Conservation (phyloP, 177 flowering plant genomes). For the Tripterygium wilfordii region DNA sequence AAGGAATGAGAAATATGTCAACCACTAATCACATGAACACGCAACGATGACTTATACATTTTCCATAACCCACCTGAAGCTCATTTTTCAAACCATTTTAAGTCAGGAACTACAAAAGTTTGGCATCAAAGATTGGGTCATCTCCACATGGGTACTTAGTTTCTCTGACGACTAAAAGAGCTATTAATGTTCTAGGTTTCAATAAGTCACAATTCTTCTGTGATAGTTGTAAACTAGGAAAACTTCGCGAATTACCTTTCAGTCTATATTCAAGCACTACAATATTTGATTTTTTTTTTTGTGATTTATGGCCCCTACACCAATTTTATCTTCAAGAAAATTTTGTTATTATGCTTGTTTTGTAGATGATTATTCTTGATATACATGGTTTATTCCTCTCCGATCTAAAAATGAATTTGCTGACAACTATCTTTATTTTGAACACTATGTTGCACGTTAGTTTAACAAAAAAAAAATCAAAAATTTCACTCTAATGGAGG, state of each 20-base stretch:
- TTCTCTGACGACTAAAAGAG: neutral
- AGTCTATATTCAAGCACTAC: neutral
- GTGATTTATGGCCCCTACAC: constrained; percentile 16
- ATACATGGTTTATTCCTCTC: constrained; percentile 13
- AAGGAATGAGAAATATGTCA: constrained; percentile 4
- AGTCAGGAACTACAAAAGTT: neutral
- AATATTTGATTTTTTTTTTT: constrained; percentile 8
- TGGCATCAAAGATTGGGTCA: constrained; percentile 16
- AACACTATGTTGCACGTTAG: neutral
- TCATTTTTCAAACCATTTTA: constrained; percentile 2
- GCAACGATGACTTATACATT: constrained; percentile 9
- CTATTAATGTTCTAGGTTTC: constrained; percentile 1
- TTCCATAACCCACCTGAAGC: constrained; percentile 1
- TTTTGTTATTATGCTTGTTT: constrained; percentile 5
- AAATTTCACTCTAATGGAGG: neutral
- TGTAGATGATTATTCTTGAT: constrained; percentile 13
- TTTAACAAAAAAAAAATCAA: neutral
- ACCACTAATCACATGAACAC: neutral
- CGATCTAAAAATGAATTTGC: constrained; percentile 4
- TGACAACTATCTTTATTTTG: neutral
- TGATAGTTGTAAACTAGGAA: constrained; percentile 8
- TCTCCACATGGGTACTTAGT: neutral
- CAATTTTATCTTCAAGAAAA: neutral
- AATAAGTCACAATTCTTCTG: neutral
- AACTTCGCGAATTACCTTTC: constrained; percentile 3